Base-by-base conservation (phyloP, 75 land plant genomes). In the Picea glauca region DNA sequence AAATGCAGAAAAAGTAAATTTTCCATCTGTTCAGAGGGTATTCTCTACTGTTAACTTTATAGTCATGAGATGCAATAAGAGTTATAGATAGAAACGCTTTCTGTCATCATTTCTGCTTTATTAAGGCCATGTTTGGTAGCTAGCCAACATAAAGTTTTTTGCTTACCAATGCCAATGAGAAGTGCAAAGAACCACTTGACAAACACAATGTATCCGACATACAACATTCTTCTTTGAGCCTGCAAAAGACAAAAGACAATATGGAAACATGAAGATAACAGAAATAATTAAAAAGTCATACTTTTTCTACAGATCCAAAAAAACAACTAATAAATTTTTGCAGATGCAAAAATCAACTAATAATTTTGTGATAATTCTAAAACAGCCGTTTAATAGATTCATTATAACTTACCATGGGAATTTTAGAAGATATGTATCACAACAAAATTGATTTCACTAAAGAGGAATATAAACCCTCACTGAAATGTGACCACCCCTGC, bases 101-200 rank as follows among this genome's bases (percentile, higher is more conserved):
- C 38, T 38, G 46, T 67, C 72, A 67, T 40, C 18, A 30, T 7
- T 33, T 67, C 21, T 18, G 1, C 8, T 8, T 18, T 14, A 6
- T 67, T 18, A 67, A 78, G 17, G 32, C n/a, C 1, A 26, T 70
- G 21, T 78, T 17, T 74, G 8, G 17, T 2, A 64, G 30, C 33
- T 61, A 32, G 30, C 17, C 72, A 18, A 35, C 14, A 7, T n/a
- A 76, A 58, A 32, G 57, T 57, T 13, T 72, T 23, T 17, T 20
- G 54, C 95, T 80, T 65, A 97, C 99, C 99, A 68, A 97, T 80
- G 23, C 98, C 99, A 81, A 95, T 94, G 12, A 97, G 85, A 58
- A 97, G 84, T 7, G 96, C 88, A 74, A 90, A 93, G 35, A 95
- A 75, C 99, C 99, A 97, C 67, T 97, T 97, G 60, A 97, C 75